Base-by-base conservation (phyloP, 2,329 filamentous ascomycete genomes). In the Verticillium tricorpus region DNA sequence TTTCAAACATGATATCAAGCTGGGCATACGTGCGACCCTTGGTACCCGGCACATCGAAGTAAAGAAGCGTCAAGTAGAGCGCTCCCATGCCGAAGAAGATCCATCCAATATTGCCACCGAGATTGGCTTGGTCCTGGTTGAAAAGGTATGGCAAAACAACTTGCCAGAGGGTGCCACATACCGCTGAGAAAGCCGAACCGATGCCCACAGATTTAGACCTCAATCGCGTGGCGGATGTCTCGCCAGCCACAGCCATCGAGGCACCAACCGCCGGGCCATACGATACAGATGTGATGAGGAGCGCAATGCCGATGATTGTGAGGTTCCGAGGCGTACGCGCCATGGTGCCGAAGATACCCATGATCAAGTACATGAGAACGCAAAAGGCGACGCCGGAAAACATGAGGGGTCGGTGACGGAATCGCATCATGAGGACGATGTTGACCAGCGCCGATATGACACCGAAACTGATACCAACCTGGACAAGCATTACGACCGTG, bases 71-170 rank as follows among this genome's bases (percentile, higher is more conserved):
- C 3, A 68, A 52, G 62, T 64, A 69, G 19, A 73, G 28, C 5
- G 72, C 61, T 37, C 67, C 65, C 17, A 74, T 66, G 1, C 69
- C 74, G 0, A 72, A 72, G 62, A 77, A 80, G 3, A 80, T 68
- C 57, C 79, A 80, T 0, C 70, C 71, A 3, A 76, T 76, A 64
- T 79, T 78, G 0, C 73, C 76, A 6, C 75, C 74, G 0, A 80
- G 69, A 17, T 77, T 74, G 0, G 66, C 69, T 35, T 71, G 67
- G 40, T 74, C 72, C 1, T 63, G 60, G 45, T 71, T 72, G 52
- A 69, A 74, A 0, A 73, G 63, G 39, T 70, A 67, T 0, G 72
- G 71, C 4, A 74, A 35, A 7, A 69, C 58, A 2, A 72, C 63
- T 8, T 61, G 59, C 65, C 63, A 66, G 17, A 67, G 39, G 7